Base-by-base conservation (phyloP, 2,329 filamentous ascomycete species). In the Pestalotiopsis sp. region DNA sequence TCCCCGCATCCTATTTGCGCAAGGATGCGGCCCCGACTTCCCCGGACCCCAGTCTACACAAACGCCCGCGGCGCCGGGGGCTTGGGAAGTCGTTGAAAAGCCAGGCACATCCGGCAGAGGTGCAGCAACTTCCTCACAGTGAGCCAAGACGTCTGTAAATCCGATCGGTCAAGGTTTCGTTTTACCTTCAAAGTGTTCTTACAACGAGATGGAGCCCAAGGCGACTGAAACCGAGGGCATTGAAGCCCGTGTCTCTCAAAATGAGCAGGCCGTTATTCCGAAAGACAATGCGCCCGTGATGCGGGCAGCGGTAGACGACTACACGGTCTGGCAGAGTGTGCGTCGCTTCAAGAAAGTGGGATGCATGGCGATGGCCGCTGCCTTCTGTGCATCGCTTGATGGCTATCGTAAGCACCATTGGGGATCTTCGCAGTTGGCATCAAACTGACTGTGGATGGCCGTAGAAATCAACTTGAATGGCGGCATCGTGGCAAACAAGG, bases 391-490 rank as follows among this genome's bases (percentile, higher is more conserved):
- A 25, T 66, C 64, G 14, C 45, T 66, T 27, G 64, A 66, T 57
- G 64, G 64, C 31, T 66, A 66, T 14, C 64, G 64, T 66, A 58
- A 66, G 64, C 17, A 38, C 1, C 41, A 31, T 49, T 23, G 20
- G 4, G 7, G n/a, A 5, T 12, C 9, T 13, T 36, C 57, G 14
- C 57, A 27, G 4, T 4, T 14, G 25, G 13, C 9, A 4, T 14
- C 20, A 25, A 17, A 14, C 49, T 66, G 25, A 66, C 49, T 14
- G 7, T 49, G 4, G 9, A 36, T 38, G 25, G 14, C 9, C 7
- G 23, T 38, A 66, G 64, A 66, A 57, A 66, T 66, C 45, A 66
- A 58, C 27, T 13, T 66, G 11, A 66, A 66, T n/a, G 64, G 64
- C 39, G 64, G 64, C 20, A 66, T 66, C 20, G 64, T 66, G 27